Base-by-base conservation (phyloP, 257 asterid species). In the Nicotiana paniculata region DNA sequence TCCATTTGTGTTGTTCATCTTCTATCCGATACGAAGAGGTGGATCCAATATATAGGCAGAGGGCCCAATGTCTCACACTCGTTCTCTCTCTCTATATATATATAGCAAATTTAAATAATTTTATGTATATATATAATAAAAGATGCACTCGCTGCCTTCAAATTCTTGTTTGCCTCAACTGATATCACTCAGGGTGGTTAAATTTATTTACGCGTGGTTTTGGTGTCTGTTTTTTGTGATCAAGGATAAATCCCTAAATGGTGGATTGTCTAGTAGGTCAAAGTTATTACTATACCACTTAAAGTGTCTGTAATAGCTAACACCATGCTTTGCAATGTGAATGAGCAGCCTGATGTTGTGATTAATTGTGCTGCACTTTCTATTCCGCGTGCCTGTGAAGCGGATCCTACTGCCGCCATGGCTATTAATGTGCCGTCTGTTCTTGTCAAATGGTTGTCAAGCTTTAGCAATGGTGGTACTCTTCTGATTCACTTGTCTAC, bases 281-380 rank as follows among this genome's bases (percentile, higher is more conserved):
- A 72, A 46, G 13, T 7, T 46, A 24, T 24, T 72, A 24, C 79
- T 72, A 7, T 13, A 13, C 61, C n/a, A 72, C 58, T 78, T 78
- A 26, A 78, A 58, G 16, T 59, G 66, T 12, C 54, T 24, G 21
- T 12, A 35, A 59, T 59, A 57, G 57, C 55, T 64, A 62, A 80
- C 17, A 26, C 43, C 58, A 37, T 43, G 66, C 64, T 70, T 72
- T 75, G 63, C 75, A 64, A 59, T 84, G 63, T 84, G 58, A 48
- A 82, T 51, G 55, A 85, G 58, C 94, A 96, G 99, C 99, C 99
- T 24, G 93, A 96, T 88, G 97, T 93, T 81, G 97, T 96, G 89
- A 89, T 96, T 77, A 94, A 96, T 84, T 94, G 97, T 88, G 98
- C 98, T 82, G 99, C 99, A 37, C 86, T 96, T 43, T 96, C 98